Evolutionary conservation across 2,329 filamentous ascomycete genomes (phyloP).

Genomic region (Penicillium paneum): DNA sequence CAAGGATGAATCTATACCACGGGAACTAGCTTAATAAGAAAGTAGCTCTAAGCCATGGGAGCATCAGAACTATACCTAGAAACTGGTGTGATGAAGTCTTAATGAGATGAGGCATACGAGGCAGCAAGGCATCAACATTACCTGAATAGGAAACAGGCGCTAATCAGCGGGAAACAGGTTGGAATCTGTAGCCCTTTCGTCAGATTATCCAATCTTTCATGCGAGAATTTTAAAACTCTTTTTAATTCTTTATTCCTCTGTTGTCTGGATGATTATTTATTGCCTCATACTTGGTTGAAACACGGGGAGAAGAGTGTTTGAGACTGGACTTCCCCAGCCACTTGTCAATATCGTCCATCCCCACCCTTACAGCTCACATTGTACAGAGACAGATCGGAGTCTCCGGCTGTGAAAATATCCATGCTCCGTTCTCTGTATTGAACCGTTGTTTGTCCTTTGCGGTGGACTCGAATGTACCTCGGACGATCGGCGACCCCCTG

Average conservation of each 20-base stretch:
- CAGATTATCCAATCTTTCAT: neutral
- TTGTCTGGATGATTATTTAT: neutral
- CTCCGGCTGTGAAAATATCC: neutral
- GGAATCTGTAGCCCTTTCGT: neutral
- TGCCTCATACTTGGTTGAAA: neutral
- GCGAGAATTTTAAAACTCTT: neutral
- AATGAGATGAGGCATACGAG: neutral
- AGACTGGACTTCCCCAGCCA: constrained; percentile 4
- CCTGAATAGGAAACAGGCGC: neutral
- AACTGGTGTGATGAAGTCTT: neutral
- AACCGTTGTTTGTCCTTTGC: neutral
- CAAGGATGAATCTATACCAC: neutral
- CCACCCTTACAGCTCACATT: constrained; percentile 5
- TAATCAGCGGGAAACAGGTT: neutral
- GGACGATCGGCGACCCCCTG: constrained; percentile 12
- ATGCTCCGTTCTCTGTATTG: neutral
- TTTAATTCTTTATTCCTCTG: neutral
- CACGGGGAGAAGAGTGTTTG: neutral
- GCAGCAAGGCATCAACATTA: neutral
- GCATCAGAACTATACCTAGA: neutral
- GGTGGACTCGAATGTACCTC: constrained; percentile 1
- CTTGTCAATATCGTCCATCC: constrained; percentile 3
- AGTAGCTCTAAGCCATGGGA: neutral
- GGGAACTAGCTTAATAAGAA: neutral
- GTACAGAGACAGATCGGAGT: neutral